Evolutionary conservation across 2,329 filamentous ascomycete species (phyloP), one percentile per base, ranked within the genome.

Genomic region (Ceratocystis papillata): DNA sequence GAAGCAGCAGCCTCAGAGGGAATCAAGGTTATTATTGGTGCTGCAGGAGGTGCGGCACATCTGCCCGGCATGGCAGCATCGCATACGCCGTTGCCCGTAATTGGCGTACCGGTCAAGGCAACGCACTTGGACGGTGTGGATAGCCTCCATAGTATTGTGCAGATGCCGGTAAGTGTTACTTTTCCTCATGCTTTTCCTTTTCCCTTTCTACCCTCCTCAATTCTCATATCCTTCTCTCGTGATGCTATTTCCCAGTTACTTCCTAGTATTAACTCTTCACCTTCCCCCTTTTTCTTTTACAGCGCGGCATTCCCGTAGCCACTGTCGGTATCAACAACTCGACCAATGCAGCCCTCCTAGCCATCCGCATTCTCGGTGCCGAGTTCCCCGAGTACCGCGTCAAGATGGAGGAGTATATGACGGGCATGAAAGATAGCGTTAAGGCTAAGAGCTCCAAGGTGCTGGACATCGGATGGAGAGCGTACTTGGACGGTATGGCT

Each of bases 241-340:
- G 72, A 72, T 22, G 63, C 71, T 15, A 41, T 41, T 41, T 15
- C 3, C 12, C 10, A 41, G 37, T 41, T 62, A 69, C 76, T 74
- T 25, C n/a, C 22, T 20, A n/a, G 48, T 37, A n/a, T 37, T 65
- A 60, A 67, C 45, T 12, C 22, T 3, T 12, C 37, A 41, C 3
- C 20, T 45, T 48, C 15, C 12, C 22, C 22, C 22, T 4, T 2
- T 25, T 25, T 53, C 1, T 28, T 6, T 25, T 25, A 12, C 33
- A 67, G 66, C 76, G 81, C 71, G 88, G 88, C 12, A 82, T 87
- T 62, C 88, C 88, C 8, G 85, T 87, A 15, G 87, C 88, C 5
- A 90, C 87, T 0, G 87, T 92, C 2, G 88, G 84, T 10, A 90
- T 91, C 74, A 89, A 90, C 75, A 91, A 91, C 76, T 87, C 86